phyloP scores from a whole-genome alignment of 1,284 basidiomycete genomes.

The Trichosporon faecale region DNA sequence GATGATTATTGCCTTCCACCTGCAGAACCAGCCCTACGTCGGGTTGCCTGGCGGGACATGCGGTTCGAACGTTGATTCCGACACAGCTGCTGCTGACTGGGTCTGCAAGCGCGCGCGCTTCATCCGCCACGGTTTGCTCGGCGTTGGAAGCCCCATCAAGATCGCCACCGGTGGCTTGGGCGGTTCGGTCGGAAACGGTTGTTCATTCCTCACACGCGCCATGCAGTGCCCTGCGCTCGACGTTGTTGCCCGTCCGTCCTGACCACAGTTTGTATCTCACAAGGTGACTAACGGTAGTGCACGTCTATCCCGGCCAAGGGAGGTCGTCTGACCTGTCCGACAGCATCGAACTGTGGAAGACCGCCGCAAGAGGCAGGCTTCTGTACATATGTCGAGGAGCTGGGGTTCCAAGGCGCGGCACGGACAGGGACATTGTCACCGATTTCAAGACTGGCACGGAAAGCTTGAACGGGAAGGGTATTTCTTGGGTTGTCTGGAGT shows the following conservation, averaged over 20 bases:
- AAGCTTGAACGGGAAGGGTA: background rate
- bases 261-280: background rate
- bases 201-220: background rate
- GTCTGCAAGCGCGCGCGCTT: background rate
- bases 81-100: background rate
- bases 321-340: background rate
- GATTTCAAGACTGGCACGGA: background rate
- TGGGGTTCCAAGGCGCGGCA: background rate
- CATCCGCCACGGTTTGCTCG: background rate
- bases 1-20: background rate
- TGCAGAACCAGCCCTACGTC: background rate
- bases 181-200: background rate
- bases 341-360: background rate
- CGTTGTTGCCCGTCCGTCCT: background rate
- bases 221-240: background rate
- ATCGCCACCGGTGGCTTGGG: background rate
- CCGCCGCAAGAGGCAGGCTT: background rate
- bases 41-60: background rate
- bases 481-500: background rate
- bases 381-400: background rate
- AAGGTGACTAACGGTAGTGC: background rate
- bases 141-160: background rate
- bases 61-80: background rate
- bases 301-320: background rate
- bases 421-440: background rate